Evolutionary conservation across 75 land plant species (phyloP).

Genomic region (Sequoia sempervirens): DNA sequence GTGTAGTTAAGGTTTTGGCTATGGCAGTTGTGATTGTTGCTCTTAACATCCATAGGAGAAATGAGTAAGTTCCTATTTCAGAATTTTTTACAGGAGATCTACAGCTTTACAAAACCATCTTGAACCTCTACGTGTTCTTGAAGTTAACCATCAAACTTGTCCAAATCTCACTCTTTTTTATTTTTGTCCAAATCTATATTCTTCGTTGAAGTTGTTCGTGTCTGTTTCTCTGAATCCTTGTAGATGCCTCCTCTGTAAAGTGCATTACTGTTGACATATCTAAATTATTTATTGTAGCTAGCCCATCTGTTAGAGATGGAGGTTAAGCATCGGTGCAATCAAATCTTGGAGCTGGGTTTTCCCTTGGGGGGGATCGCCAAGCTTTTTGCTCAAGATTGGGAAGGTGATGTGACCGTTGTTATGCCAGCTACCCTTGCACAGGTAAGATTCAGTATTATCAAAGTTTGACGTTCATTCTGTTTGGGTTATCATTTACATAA

Average conservation of each 20-base stretch:
- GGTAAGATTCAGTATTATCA: slow-evolving; percentile 13
- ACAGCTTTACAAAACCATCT: background rate
- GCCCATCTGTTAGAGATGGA: slow-evolving; percentile 48
- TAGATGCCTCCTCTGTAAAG: background rate
- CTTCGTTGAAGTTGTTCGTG: background rate
- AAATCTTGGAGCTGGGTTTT: slow-evolving; percentile 27
- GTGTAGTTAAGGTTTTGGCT: background rate
- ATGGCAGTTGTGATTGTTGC: background rate
- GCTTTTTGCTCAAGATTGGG: slow-evolving; percentile 46
- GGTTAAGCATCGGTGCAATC: slow-evolving; percentile 38
- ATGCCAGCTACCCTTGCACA: slow-evolving; percentile 36
- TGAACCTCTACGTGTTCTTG: background rate
- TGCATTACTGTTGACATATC: slow-evolving; percentile 1
- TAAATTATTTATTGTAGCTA: slow-evolving; percentile 13
- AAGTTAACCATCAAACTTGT: background rate
- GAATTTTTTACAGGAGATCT: background rate
- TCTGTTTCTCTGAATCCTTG: background rate
- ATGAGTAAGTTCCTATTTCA: background rate
- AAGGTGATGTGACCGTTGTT: slow-evolving; percentile 41
- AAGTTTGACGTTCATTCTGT: background rate
- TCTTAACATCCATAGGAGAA: background rate
- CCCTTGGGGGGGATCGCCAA: slow-evolving; percentile 30
- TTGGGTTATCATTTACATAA: background rate
- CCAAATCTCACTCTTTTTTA: background rate
- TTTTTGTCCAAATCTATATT: background rate